Evolutionary conservation across 2,329 filamentous ascomycete species (phyloP).

Genomic region (Exserohilum turcica): DNA sequence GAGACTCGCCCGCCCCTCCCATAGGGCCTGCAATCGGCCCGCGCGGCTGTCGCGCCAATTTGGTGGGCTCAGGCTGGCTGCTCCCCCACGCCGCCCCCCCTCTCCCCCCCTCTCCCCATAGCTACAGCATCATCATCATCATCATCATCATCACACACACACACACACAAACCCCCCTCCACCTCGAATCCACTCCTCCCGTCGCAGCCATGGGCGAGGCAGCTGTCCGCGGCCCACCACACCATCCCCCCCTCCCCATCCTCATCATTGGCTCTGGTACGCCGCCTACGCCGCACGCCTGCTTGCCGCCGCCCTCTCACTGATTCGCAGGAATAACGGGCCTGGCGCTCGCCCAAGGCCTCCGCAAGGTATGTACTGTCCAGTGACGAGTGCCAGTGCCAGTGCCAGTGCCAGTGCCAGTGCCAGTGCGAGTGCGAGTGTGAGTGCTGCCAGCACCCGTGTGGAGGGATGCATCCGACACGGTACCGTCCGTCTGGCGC

Average conservation of each 20-base stretch:
- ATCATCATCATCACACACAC: too few species aligned
- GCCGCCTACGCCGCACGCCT: constrained; percentile 10
- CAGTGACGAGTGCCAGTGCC: background rate
- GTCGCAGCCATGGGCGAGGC: constrained; percentile 4
- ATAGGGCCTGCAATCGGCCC: background rate
- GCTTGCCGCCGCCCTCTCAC: constrained; percentile 9
- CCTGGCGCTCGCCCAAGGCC: constrained; percentile 46
- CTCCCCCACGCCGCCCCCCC: too few species aligned
- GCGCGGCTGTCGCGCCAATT: background rate
- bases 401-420: too few species aligned
- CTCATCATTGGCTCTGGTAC: constrained; percentile 44
- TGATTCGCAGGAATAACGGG: constrained; percentile 39
- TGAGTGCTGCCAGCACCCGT: too few species aligned
- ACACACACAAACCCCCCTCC: too few species aligned
- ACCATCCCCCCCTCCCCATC: constrained; percentile 19
- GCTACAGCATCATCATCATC: too few species aligned
- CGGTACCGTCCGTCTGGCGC: background rate
- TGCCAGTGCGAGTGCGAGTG: too few species aligned
- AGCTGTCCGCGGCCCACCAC: background rate
- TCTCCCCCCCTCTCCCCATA: too few species aligned
- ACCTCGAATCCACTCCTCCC: background rate
- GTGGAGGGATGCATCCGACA: too few species aligned
- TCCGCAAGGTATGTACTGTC: constrained; percentile 35
- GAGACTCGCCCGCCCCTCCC: too few species aligned
- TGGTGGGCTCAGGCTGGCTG: too few species aligned